Evolutionary conservation across 2,329 filamentous ascomycete genomes (phyloP).

Genomic region (Monilinia aucupariae): DNA sequence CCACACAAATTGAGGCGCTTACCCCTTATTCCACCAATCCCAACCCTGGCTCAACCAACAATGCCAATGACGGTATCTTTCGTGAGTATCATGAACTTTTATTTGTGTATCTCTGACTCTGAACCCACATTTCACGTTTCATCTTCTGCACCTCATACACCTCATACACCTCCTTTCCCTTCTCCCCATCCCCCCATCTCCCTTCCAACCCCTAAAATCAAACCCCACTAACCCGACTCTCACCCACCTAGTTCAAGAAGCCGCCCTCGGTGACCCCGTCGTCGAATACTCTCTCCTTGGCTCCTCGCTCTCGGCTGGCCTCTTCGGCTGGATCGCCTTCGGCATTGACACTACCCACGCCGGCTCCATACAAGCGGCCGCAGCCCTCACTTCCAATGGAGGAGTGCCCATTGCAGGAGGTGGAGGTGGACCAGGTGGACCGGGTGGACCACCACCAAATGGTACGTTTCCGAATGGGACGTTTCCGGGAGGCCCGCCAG

Average conservation of each 20-base stretch:
- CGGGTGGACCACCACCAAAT: background rate
- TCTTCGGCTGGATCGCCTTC: slow-evolving; percentile 46
- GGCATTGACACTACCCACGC: slow-evolving; percentile 38
- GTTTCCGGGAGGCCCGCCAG: background rate
- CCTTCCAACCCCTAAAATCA: background rate
- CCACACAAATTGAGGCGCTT: slow-evolving; percentile 44
- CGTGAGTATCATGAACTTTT: background rate
- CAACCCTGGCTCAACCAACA: slow-evolving; percentile 41
- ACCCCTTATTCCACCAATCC: slow-evolving; percentile 45
- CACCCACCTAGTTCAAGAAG: background rate
- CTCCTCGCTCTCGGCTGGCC: slow-evolving; percentile 42
- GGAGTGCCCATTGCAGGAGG: background rate
- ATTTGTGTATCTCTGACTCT: too few relatives aligned
- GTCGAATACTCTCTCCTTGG: slow-evolving; percentile 50
- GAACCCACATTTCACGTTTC: background rate
- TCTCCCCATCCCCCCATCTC: background rate
- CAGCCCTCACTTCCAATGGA: background rate
- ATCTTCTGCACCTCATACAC: background rate
- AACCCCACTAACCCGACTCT: background rate
- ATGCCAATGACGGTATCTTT: slow-evolving; percentile 41
- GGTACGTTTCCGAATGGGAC: slow-evolving; percentile 7
- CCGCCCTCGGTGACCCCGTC: slow-evolving; percentile 41
- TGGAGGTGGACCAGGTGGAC: background rate
- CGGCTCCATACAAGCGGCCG: background rate
- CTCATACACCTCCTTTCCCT: background rate